phyloP scores from a whole-genome alignment of 306 rosid genomes.

The Trichosanthes truncata region DNA sequence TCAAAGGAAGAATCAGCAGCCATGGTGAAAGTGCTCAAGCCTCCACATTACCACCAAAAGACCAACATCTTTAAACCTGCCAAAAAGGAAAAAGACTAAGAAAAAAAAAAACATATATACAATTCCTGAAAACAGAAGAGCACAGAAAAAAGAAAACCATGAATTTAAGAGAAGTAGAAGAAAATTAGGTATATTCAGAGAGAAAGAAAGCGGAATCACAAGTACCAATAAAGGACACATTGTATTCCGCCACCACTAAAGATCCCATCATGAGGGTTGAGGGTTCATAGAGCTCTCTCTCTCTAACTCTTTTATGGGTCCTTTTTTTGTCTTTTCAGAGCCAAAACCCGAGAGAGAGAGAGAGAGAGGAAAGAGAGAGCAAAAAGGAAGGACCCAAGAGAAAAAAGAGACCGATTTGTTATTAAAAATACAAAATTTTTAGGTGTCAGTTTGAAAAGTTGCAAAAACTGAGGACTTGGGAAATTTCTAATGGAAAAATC shows the following conservation, averaged over 20 bases:
- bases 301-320: background rate
- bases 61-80: conserved; percentile 35
- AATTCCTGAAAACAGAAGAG: conserved; percentile 3
- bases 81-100: conserved; percentile 13
- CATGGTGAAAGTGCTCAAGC: conserved; percentile 33
- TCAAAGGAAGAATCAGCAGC: conserved; percentile 60
- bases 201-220: conserved; percentile 32
- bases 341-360: conserved; percentile 18
- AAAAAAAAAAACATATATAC: background rate
- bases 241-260: conserved; percentile 33
- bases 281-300: conserved; percentile 1
- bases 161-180: background rate
- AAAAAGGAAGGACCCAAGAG: background rate
- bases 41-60: conserved; percentile 52
- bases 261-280: conserved; percentile 36
- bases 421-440: background rate
- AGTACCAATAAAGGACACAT: conserved; percentile 42
- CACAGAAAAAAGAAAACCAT: conserved; percentile 3
- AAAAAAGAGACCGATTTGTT: background rate
- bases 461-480: background rate
- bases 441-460: background rate
- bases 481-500: background rate
- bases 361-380: background rate
- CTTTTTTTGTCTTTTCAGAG: conserved; percentile 7
- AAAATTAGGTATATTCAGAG: conserved; percentile 15